phyloP scores from a whole-genome alignment of 768 basidiomycete genomes.

The Boletus vinaceobasis region DNA sequence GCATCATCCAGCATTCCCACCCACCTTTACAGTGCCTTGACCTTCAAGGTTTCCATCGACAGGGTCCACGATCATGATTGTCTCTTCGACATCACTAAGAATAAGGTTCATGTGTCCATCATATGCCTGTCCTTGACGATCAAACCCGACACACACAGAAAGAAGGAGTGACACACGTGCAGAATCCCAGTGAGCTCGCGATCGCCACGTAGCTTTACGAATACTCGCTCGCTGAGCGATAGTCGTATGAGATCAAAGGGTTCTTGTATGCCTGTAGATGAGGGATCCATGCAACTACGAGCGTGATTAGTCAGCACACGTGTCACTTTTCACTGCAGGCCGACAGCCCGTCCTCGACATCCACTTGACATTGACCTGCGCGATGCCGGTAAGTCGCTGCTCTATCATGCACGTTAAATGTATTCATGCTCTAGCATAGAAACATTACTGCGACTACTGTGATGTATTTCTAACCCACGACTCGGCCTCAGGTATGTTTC shows the following conservation, averaged over 20 bases:
- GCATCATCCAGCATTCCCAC: not conserved
- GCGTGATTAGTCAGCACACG: slow-evolving; percentile 24
- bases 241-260: slow-evolving; percentile 97
- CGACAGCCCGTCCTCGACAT: slow-evolving; percentile 16
- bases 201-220: slow-evolving; percentile 95
- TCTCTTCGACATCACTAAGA: slow-evolving; percentile 95
- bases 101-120: slow-evolving; percentile 99
- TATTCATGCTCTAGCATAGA: slow-evolving; percentile 41
- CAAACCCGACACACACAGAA: not conserved
- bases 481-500: slow-evolving; percentile 74
- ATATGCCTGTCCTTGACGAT: slow-evolving; percentile 67
- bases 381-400: slow-evolving; percentile 61
- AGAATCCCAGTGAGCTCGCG: slow-evolving; percentile 87
- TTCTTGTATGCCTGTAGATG: slow-evolving; percentile 80
- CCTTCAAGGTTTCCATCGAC: slow-evolving; percentile 60
- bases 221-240: slow-evolving; percentile 95
- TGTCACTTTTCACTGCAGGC: slow-evolving; percentile 21
- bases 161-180: slow-evolving; percentile 62
- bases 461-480: slow-evolving; percentile 95
- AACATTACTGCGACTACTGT: slow-evolving; percentile 94
- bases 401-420: not conserved
- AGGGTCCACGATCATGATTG: slow-evolving; percentile 90
- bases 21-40: slow-evolving; percentile 65
- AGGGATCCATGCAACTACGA: slow-evolving; percentile 55
- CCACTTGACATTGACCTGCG: slow-evolving; percentile 21